phyloP scores from a whole-genome alignment of 2,329 filamentous ascomycete genomes.

The Diplodia sapinea region DNA sequence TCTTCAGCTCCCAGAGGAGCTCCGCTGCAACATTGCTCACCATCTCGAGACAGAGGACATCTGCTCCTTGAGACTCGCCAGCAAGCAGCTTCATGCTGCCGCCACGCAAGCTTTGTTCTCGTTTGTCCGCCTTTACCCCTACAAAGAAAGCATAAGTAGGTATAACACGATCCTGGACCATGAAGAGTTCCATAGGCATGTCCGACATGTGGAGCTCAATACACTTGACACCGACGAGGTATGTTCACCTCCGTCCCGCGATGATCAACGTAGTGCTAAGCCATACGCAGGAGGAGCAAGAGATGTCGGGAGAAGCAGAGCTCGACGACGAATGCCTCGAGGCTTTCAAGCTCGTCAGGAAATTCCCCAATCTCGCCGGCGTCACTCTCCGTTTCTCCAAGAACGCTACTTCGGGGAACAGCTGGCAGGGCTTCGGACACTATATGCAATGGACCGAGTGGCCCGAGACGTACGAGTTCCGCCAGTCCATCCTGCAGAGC shows the following conservation, averaged over 20 bases:
- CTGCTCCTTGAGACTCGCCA: neutral
- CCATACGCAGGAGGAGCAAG: neutral
- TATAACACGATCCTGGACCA: neutral
- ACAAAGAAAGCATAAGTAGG: neutral
- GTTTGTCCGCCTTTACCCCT: neutral
- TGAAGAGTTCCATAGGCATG: neutral
- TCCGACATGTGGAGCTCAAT: neutral
- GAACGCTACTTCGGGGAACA: neutral
- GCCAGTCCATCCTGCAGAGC: neutral
- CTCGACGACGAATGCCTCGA: neutral
- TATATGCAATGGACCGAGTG: neutral
- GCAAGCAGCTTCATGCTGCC: neutral
- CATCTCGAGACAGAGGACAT: neutral
- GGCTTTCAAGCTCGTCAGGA: neutral
- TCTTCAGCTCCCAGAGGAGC: slow-evolving; percentile 3
- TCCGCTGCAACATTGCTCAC: neutral
- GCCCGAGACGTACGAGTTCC: neutral
- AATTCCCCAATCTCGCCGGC: neutral
- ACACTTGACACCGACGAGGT: neutral
- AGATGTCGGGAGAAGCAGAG: neutral
- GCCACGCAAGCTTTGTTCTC: slow-evolving; percentile 4
- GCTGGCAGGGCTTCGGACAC: neutral
- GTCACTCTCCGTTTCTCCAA: neutral
- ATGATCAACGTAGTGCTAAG: neutral
- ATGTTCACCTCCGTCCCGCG: neutral